Evolutionary conservation across 768 basidiomycete species (phyloP).

Genomic region (Collybia mongolica): DNA sequence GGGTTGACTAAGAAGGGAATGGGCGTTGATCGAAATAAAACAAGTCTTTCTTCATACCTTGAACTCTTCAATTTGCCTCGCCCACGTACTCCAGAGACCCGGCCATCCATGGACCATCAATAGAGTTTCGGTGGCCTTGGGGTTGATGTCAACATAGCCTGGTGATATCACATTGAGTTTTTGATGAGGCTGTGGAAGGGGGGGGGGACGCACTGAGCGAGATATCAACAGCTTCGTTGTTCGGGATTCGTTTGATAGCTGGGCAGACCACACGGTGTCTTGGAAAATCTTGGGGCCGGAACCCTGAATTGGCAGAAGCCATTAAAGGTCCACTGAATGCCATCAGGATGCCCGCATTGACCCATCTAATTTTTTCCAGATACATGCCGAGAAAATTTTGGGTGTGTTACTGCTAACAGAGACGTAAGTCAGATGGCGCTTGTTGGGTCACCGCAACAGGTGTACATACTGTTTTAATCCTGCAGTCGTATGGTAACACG

Average conservation of each 20-base stretch:
- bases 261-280: slow-evolving; percentile 36
- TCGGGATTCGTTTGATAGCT: slow-evolving; percentile 34
- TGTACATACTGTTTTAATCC: no score
- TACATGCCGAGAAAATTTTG: no score
- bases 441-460: no score
- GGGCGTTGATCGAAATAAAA: background rate
- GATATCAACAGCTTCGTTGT: slow-evolving; percentile 35
- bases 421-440: no score
- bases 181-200: background rate
- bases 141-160: slow-evolving; percentile 70
- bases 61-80: slow-evolving; percentile 67
- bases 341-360: background rate
- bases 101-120: slow-evolving; percentile 83
- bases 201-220: slow-evolving; percentile 38
- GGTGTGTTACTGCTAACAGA: no score
- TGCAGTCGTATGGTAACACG: no score
- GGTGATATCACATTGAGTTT: background rate
- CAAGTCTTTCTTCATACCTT: slow-evolving; percentile 34
- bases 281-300: slow-evolving; percentile 36
- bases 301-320: slow-evolving; percentile 12
- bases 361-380: no score
- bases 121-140: slow-evolving; percentile 46
- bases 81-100: slow-evolving; percentile 73
- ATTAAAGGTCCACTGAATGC: slow-evolving; percentile 1
- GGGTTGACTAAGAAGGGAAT: slow-evolving; percentile 42